These are phyloP conservation scores for Tausonia pullulans DNA, from an alignment of 1,284 basidiomycete genomes.

Conservation along the genomic window DNA sequence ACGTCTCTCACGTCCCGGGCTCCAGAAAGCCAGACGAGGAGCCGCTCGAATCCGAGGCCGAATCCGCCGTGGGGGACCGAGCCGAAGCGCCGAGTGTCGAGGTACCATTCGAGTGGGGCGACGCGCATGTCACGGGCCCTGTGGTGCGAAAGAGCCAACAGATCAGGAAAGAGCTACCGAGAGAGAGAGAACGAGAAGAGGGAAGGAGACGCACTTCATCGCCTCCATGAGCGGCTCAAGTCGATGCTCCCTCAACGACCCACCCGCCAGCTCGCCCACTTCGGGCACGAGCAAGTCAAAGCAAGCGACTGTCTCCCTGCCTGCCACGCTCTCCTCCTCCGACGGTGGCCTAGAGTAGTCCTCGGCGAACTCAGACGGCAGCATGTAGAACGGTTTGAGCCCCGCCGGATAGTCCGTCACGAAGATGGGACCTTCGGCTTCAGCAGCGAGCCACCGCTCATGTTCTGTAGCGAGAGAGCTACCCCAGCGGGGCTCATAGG, in stretches of 20 bases:
- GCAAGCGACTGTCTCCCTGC: conserved; percentile 65
- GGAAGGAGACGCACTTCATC: conserved; percentile 34
- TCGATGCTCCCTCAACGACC: conserved; percentile 80
- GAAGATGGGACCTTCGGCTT: conserved; percentile 63
- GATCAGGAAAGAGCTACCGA: too few relatives aligned
- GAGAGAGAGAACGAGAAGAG: neutral
- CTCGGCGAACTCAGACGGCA: conserved; percentile 27
- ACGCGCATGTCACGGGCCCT: conserved; percentile 34
- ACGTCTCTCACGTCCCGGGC: conserved; percentile 78
- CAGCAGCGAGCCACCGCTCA: conserved; percentile 77
- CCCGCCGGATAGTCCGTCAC: conserved; percentile 75
- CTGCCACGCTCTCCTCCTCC: conserved; percentile 1
- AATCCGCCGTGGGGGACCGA: conserved; percentile 85
- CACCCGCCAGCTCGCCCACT: conserved; percentile 83
- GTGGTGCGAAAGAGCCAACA: neutral
- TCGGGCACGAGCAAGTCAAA: conserved; percentile 86
- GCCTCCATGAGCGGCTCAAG: conserved; percentile 44
- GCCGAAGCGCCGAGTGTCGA: conserved; percentile 63
- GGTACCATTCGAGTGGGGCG: conserved; percentile 63
- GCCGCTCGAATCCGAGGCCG: conserved; percentile 82
- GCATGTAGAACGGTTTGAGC: conserved; percentile 97
- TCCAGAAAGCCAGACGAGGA: conserved; percentile 72
- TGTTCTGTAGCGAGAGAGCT: conserved; percentile 71
- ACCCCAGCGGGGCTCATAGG: conserved; percentile 57
- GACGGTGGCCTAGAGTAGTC: too few relatives aligned